phyloP scores from a whole-genome alignment of 2,329 filamentous ascomycete species.

The Grosmannia huntii region DNA sequence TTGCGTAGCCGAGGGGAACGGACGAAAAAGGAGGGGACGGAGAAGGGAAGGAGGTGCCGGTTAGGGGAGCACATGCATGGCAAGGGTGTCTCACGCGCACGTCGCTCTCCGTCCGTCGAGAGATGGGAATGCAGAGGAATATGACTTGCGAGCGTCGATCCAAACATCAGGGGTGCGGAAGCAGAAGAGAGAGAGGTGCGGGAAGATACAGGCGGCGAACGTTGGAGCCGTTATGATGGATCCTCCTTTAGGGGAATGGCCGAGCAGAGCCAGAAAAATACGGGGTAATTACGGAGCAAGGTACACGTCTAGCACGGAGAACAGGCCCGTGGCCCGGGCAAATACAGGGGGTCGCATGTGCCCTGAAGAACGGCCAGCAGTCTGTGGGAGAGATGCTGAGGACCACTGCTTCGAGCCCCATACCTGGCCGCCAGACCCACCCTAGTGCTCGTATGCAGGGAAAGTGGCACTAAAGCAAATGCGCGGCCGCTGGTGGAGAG shows the following conservation, averaged over 20 bases:
- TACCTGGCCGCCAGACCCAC: no score
- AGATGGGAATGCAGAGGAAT: not conserved
- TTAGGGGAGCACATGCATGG: not conserved
- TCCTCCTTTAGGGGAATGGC: not conserved
- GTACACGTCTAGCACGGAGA: not conserved
- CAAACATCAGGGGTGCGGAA: not conserved
- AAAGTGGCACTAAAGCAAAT: no score
- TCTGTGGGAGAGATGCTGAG: no score
- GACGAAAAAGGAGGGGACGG: not conserved
- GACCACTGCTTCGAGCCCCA: no score
- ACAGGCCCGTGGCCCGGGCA: not conserved
- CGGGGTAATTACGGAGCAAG: conserved; percentile 5
- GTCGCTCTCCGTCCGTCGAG: not conserved
- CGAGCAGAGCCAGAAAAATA: not conserved
- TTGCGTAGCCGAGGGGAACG: not conserved
- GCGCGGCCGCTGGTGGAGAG: no score
- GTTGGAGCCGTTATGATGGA: not conserved
- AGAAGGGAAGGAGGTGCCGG: not conserved
- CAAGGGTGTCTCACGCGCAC: not conserved
- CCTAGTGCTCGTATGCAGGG: no score
- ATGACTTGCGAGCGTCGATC: not conserved
- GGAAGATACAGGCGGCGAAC: not conserved
- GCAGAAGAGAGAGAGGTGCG: not conserved
- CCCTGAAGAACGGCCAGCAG: not conserved
- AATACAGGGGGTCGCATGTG: not conserved